Evolutionary conservation across 163 green algal genomes (phyloP).

Genomic region (Prototheca stagnorum): DNA sequence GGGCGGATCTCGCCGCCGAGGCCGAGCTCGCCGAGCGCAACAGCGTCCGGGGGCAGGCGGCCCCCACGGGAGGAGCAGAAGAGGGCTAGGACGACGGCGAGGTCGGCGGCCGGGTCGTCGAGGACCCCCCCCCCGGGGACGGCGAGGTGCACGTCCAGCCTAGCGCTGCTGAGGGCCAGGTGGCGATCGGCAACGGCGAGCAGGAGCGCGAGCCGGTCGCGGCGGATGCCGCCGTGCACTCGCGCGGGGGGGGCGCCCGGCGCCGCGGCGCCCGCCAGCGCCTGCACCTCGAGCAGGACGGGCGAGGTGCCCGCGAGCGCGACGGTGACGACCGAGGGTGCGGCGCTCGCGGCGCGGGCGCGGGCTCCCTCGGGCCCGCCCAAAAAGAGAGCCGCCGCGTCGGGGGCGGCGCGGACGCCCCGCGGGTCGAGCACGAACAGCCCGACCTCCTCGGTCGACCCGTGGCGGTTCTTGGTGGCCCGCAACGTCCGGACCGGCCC

Average conservation of each 20-base stretch:
- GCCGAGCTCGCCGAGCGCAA: constrained; percentile 31
- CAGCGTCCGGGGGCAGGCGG: constrained; percentile 13
- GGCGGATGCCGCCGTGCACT: neutral
- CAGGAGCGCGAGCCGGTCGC: neutral
- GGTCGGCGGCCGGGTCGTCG: constrained; percentile 59
- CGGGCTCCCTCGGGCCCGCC: no score
- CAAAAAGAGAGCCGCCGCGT: no score
- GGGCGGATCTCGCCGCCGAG: constrained; percentile 39
- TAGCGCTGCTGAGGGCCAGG: neutral
- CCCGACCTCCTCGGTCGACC: constrained; percentile 58
- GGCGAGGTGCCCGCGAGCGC: no score
- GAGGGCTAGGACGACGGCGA: constrained; percentile 63
- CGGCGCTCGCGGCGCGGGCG: no score
- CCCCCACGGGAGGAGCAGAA: constrained; percentile 40
- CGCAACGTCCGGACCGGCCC: constrained; percentile 20
- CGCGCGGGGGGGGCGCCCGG: neutral
- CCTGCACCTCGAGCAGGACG: neutral
- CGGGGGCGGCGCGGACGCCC: constrained; percentile 32
- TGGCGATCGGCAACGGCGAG: neutral
- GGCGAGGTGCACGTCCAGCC: no score
- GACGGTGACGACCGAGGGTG: no score
- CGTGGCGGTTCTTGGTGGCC: constrained; percentile 72
- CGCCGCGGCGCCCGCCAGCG: neutral
- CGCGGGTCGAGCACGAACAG: constrained; percentile 67
- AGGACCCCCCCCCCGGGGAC: constrained; percentile 9